phyloP scores from a whole-genome alignment of 2,329 filamentous ascomycete genomes.

The Penicillium sp. region DNA sequence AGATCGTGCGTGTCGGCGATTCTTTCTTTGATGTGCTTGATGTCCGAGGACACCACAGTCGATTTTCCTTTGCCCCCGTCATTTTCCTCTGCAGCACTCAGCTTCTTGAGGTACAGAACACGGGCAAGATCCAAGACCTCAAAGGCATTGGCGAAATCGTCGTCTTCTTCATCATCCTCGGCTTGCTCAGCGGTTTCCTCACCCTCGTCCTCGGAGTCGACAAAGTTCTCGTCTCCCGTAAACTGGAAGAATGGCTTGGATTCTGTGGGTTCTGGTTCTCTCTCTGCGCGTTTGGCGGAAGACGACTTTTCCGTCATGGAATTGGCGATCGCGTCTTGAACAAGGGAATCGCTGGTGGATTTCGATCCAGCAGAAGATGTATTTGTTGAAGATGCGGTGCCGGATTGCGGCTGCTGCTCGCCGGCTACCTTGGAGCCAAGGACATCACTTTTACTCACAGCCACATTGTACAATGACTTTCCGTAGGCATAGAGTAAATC shows the following conservation, averaged over 20 bases:
- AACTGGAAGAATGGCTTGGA: conserved; percentile 80
- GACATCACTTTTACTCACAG: conserved; percentile 91
- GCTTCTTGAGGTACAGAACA: conserved; percentile 57
- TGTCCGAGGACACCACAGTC: conserved; percentile 40
- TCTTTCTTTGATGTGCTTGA: conserved; percentile 72
- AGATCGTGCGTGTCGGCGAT: conserved; percentile 92
- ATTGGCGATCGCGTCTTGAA: conserved; percentile 30
- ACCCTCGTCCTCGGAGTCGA: conserved; percentile 66
- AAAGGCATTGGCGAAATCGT: conserved; percentile 64
- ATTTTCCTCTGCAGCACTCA: conserved; percentile 51
- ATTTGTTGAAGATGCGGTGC: conserved; percentile 46
- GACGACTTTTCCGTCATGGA: conserved; percentile 19
- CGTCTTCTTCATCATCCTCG: conserved; percentile 60
- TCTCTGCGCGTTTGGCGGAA: conserved; percentile 16
- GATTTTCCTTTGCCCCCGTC: conserved; percentile 51
- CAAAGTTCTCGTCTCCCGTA: conserved; percentile 90
- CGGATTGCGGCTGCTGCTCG: conserved; percentile 56
- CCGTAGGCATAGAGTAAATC: conserved; percentile 95
- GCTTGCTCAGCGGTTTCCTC: conserved; percentile 45
- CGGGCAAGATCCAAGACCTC: conserved; percentile 65
- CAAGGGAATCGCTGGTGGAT: conserved; percentile 20
- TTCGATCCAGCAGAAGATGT: conserved; percentile 30
- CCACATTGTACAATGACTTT: conserved; percentile 88
- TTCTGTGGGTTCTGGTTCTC: conserved; percentile 23
- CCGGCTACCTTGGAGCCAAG: conserved; percentile 75